Percentiles rank a stretch among this genome's conserved stretches.
Conservation (phyloP, 179 eudicot genomes). For the Amaranthus tricolor region DNA sequence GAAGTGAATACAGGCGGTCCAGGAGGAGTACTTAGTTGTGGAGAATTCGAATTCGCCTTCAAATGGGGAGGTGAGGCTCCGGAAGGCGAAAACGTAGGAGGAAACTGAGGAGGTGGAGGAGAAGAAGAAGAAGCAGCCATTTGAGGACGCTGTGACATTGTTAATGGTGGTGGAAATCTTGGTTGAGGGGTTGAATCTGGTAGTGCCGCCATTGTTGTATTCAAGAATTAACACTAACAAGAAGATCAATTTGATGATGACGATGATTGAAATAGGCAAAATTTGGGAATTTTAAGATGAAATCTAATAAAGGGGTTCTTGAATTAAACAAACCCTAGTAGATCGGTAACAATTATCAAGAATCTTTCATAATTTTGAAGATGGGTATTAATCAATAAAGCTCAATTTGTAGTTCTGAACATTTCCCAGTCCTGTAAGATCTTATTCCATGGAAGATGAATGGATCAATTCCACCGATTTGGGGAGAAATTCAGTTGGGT, state of each 20-base stretch:
- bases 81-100: not conserved
- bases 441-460: not conserved
- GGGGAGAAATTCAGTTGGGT: too few species aligned
- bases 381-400: not conserved
- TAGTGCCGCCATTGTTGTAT: not conserved
- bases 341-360: not conserved
- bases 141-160: conserved; percentile 32
- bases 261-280: not conserved
- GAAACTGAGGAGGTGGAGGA: not conserved
- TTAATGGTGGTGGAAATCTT: conserved; percentile 42
- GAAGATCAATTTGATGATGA: not conserved
- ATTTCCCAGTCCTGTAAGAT: not conserved
- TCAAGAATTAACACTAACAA: not conserved
- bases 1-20: conserved; percentile 91
- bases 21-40: conserved; percentile 87
- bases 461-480: too few species aligned
- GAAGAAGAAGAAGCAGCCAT: conserved; percentile 36
- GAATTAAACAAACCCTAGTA: not conserved
- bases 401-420: not conserved
- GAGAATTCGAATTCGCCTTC: conserved; percentile 35
- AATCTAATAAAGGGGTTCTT: not conserved
- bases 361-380: not conserved
- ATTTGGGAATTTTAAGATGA: not conserved
- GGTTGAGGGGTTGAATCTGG: conserved; percentile 16
- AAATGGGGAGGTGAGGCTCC: not conserved